phyloP scores from a whole-genome alignment of 345 rosid species.

The Eucalyptus cloeziana region DNA sequence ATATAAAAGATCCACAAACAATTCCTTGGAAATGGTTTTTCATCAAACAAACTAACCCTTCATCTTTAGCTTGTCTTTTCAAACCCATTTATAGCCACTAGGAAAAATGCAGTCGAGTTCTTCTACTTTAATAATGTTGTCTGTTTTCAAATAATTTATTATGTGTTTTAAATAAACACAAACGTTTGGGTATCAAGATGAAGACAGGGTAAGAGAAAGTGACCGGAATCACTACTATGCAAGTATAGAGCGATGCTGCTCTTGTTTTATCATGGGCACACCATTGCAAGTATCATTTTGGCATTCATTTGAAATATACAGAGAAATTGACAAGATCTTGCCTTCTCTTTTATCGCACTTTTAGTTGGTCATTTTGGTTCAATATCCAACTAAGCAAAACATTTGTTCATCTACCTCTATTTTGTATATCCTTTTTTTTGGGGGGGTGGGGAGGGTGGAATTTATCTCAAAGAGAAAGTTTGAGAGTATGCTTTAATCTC shows the following conservation, averaged over 20 bases:
- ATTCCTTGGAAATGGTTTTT: neutral
- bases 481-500: no score
- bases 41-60: neutral
- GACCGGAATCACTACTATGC: constrained; percentile 43
- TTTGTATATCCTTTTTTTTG: neutral
- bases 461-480: neutral
- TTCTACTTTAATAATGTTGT: neutral
- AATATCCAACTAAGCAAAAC: constrained; percentile 47
- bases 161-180: constrained; percentile 31
- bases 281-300: constrained; percentile 35
- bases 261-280: constrained; percentile 72
- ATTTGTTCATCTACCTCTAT: neutral
- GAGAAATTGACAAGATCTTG: constrained; percentile 24
- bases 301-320: constrained; percentile 67
- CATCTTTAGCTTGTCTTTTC: neutral
- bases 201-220: constrained; percentile 62
- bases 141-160: neutral
- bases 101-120: neutral
- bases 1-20: neutral
- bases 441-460: neutral
- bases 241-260: constrained; percentile 63
- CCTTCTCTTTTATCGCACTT: constrained; percentile 36
- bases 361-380: constrained; percentile 66
- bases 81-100: neutral
- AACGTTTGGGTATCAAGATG: constrained; percentile 36